Evolutionary conservation across 495 filamentous ascomycete species (phyloP), one percentile per base, ranked within the genome.

Genomic region (Xylaria sp.): DNA sequence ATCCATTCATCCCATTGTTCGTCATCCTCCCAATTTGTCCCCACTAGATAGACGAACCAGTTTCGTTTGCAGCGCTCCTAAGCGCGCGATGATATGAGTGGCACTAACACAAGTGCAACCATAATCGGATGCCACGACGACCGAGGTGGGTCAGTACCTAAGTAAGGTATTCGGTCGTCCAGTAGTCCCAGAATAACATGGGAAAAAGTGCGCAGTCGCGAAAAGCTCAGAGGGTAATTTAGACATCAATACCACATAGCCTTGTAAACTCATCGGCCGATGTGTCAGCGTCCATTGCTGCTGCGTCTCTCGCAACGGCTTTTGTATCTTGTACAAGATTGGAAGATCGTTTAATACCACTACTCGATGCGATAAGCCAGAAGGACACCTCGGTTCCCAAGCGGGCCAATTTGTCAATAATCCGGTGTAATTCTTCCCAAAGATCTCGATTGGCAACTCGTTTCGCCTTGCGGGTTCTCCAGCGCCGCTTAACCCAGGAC

Each of bases 401-500:
- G 9, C 35, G 55, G 5, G 68, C 41, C 21, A 70, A 15, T 50
- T n/a, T 64, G 5, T 43, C 35, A 24, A 70, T 21, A 12, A 55
- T 58, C 5, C 43, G 57, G 40, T 65, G 58, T 29, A 85, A 61
- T 64, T 74, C 72, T 73, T 83, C 74, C 80, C 83, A 86, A 24
- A 86, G 72, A 65, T 85, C 84, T 41, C 75, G 71, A 69, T 86
- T 87, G 4, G 75, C 70, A 70, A 80, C 70, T 5, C 14, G 48
- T 21, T 37, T 33, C 1, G 35, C 55, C 8, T 35, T n/a, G 33
- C 61, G 61, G 71, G 61, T 74, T 48, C 71, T 66, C 81, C 82
- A 86, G n/a, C 69, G 76, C 52, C 82, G 78, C 0, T 70, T 65
- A 57, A 78, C 79, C 86, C 85, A 88, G 24, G 72, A 71, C 26